Evolutionary conservation across 306 rosid genomes (phyloP), one percentile per base, ranked within the genome.

Genomic region (Rosa lucieae): DNA sequence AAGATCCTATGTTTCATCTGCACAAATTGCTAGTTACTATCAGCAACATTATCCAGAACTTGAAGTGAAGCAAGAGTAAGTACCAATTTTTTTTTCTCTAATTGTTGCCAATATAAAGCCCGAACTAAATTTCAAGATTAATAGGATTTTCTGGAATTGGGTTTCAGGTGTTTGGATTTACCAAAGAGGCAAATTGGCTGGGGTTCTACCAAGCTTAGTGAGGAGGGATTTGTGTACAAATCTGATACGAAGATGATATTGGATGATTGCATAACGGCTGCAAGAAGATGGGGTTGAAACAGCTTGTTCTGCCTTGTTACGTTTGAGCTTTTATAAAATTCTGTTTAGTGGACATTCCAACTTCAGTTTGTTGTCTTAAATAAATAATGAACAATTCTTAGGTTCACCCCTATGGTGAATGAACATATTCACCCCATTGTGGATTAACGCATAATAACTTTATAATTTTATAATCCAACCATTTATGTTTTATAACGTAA

Each of bases 171-270:
- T 66, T 71, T 85, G 80, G 87, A 87, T 65, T 86, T 78, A 32
- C 82, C 82, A 0, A 67, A 74, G 7, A 85, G 85, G 43, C 78
- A 62, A n/a, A 78, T 88, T 6, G 78, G 70, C 29, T 86, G 84
- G 92, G 65, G 72, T 10, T 84, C 88, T 17, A 80, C 79, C 10
- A 90, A 83, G 84, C 87, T 90, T 8, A 18, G 0, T 2, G 85
- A 83, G 23, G 66, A 81, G 78, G 92, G 91, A 6, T 90, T 86
- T 80, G 83, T 44, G 1, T 90, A 70, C 72, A 91, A 86, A 48
- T 59, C 78, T 72, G 89, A 82, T 21, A 17, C 55, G 20, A 80
- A 88, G 67, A 82, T 63, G 85, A 78, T 89, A 81, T 75, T 91
- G 48, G 90, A 87, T 73, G 89, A 83, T 53, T 68, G 76, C 67